phyloP scores from a whole-genome alignment of 208 protist species.

The Crithidia mellificae region DNA sequence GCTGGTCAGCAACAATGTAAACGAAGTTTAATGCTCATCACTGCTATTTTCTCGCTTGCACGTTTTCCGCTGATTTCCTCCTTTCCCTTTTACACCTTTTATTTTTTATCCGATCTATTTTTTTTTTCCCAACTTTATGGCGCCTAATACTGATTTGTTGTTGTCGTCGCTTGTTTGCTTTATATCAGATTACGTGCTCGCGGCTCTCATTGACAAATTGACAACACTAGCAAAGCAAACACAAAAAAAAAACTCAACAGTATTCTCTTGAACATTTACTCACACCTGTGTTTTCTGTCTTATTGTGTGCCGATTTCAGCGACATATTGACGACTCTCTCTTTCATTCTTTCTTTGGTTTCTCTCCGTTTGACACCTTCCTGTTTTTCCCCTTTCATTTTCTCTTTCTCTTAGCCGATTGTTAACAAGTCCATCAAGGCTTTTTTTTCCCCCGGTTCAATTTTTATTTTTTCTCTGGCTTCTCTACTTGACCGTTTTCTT shows the following conservation, averaged over 20 bases:
- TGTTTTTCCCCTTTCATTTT: background rate
- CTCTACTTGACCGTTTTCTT: too few relatives aligned
- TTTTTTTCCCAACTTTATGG: background rate
- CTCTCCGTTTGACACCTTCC: background rate
- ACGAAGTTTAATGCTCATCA: too few relatives aligned
- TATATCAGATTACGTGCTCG: background rate
- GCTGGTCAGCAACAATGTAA: too few relatives aligned
- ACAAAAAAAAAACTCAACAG: background rate
- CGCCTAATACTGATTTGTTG: too few relatives aligned
- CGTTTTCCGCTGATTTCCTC: too few relatives aligned
- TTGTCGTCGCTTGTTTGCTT: too few relatives aligned
- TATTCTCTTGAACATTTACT: background rate
- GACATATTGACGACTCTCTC: background rate
- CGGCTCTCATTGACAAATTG: background rate
- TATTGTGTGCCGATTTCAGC: background rate
- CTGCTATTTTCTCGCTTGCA: too few relatives aligned
- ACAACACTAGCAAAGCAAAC: too few relatives aligned
- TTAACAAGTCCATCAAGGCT: background rate
- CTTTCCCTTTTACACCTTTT: too few relatives aligned
- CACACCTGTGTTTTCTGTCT: background rate
- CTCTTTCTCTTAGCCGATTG: background rate
- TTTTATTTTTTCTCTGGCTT: background rate
- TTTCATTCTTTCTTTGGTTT: background rate
- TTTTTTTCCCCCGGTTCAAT: background rate
- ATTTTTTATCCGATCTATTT: background rate